Evolutionary conservation across 352 stramenopile genomes (phyloP), one percentile per base, ranked within the genome.

Genomic region (Phytopythium litorale): DNA sequence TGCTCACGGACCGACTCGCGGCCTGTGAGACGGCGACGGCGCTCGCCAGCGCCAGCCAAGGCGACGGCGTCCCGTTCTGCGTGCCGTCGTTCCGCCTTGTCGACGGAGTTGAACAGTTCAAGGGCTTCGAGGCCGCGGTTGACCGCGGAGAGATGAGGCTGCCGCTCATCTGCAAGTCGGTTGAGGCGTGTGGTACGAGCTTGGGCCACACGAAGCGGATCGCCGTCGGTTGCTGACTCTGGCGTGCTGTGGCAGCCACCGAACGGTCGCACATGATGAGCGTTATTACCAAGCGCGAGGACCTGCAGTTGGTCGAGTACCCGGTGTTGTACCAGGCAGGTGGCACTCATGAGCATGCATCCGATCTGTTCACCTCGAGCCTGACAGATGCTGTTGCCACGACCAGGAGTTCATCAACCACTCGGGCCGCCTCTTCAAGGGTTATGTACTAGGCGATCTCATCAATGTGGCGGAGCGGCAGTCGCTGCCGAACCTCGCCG

Each of bases 191-290:
- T 23, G 86, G 86, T 94, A 56, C 30, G 80, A 80, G 49, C 13
- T 32, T 13, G 15, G 19, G 21, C 8, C 30, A 37, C 16, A 38
- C 18, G 12, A 18, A 61, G 7, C 35, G 21, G 8, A 19, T 43
- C 9, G 37, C 35, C 46, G 49, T n/a, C 51, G 13, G 33, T 42
- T 33, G 40, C 28, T 69, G 13, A 50, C 37, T 42, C 8, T 56
- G 13, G 15, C 60, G 46, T 56, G 16, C 37, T 53, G 16, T 42
- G 63, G 16, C 50, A 95, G 86, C 76, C 3, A 93, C 84, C 37
- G 80, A 93, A 7, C 79, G 78, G 8, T 95, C 86, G 42, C 86
- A 95, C 60, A 75, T 87, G 70, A 95, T 95, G 86, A 88, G 76
- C 56, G 82, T 95, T 54, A 72, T 93, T 54, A 88, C 86, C 7